Evolutionary conservation across 2,329 filamentous ascomycete species (phyloP).

Genomic region (Xylaria sp.): DNA sequence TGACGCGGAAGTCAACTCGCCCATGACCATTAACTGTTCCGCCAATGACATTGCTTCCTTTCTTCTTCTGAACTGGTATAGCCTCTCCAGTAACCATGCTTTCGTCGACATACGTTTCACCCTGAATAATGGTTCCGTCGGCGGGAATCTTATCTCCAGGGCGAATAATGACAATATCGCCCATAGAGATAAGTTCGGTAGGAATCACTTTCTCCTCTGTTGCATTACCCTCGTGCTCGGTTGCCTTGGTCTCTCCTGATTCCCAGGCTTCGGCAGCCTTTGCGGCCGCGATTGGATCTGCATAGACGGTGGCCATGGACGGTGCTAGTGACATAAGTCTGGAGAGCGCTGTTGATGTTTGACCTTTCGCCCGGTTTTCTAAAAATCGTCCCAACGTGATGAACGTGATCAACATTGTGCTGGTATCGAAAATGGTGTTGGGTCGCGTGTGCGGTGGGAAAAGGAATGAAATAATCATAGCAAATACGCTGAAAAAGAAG

Average conservation of each 20-base stretch:
- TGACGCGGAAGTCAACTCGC: slow-evolving; percentile 90
- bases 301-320: slow-evolving; percentile 96
- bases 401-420: slow-evolving; percentile 97
- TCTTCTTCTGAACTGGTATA: slow-evolving; percentile 90
- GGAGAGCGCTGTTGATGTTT: slow-evolving; percentile 94
- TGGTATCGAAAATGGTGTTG: slow-evolving; percentile 94
- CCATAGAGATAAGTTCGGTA: slow-evolving; percentile 92
- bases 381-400: slow-evolving; percentile 90
- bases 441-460: slow-evolving; percentile 81
- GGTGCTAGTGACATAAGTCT: slow-evolving; percentile 94
- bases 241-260: slow-evolving; percentile 58
- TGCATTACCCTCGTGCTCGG: slow-evolving; percentile 64
- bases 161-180: slow-evolving; percentile 90
- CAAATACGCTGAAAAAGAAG: slow-evolving; percentile 92
- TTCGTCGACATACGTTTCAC: slow-evolving; percentile 94
- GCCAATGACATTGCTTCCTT: slow-evolving; percentile 82
- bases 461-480: slow-evolving; percentile 84
- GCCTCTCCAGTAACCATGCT: slow-evolving; percentile 99
- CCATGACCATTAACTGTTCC: slow-evolving; percentile 96
- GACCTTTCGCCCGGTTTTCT: slow-evolving; percentile 94
- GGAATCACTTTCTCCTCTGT: slow-evolving; percentile 88
- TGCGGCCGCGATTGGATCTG: slow-evolving; percentile 90
- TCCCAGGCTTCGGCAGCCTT: slow-evolving; percentile 88
- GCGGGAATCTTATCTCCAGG: slow-evolving; percentile 97
- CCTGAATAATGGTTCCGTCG: slow-evolving; percentile 85